Conservation (phyloP, 768 basidiomycete species). For the Trametes cinnabarina region DNA sequence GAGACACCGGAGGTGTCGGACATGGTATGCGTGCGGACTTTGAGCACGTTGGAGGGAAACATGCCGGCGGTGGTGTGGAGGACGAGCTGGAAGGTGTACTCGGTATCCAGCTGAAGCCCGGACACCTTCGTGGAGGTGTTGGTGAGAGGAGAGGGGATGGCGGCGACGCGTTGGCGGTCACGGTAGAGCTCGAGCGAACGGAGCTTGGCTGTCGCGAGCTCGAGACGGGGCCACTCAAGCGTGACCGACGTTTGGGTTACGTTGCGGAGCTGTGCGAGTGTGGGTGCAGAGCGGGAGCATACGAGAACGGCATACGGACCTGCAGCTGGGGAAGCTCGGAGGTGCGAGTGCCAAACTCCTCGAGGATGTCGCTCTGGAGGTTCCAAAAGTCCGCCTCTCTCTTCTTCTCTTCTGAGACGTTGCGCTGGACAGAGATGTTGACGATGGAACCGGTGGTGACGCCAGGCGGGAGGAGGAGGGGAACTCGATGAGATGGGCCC, state of each 20-base stretch:
- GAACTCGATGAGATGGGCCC: constrained; percentile 96
- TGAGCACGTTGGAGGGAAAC: constrained; percentile 79
- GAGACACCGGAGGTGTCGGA: constrained; percentile 91
- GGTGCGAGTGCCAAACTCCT: constrained; percentile 62
- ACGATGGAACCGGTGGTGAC: constrained; percentile 94
- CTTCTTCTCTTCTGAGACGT: constrained; percentile 77
- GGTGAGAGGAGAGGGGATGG: constrained; percentile 76
- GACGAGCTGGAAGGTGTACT: constrained; percentile 93
- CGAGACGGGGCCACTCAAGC: constrained; percentile 87
- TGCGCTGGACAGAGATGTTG: constrained; percentile 92
- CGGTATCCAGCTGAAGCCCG: constrained; percentile 74
- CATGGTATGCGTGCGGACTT: constrained; percentile 90
- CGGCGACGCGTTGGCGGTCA: constrained; percentile 83
- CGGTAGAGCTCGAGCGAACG: constrained; percentile 91
- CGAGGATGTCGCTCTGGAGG: constrained; percentile 77
- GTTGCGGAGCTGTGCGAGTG: constrained; percentile 68
- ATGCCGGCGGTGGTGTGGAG: constrained; percentile 91
- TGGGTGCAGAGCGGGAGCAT: not conserved
- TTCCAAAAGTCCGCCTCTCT: constrained; percentile 81
- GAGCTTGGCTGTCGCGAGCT: constrained; percentile 82
- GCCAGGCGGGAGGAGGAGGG: constrained; percentile 93
- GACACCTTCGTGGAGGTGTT: constrained; percentile 90
- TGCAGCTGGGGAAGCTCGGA: constrained; percentile 75
- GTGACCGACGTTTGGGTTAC: constrained; percentile 97
- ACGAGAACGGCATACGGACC: constrained; percentile 41